phyloP scores from a whole-genome alignment of 331 rosid species.

The Phaseolus coccineus region DNA sequence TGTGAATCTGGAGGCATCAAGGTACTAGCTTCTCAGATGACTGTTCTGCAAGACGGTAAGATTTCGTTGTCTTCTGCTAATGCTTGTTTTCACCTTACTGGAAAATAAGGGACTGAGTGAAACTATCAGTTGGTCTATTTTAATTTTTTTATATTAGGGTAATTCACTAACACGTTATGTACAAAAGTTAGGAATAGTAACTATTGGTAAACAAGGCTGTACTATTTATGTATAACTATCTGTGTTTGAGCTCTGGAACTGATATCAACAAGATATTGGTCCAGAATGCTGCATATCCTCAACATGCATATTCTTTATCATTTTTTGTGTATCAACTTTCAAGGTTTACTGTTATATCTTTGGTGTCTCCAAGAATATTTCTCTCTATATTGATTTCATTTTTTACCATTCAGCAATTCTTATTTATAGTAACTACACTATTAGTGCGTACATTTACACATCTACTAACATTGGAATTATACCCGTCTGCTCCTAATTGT shows the following conservation, averaged over 20 bases:
- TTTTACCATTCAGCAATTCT: not conserved
- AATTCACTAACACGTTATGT: not conserved
- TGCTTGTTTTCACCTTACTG: constrained; percentile 13
- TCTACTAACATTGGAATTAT: constrained; percentile 13
- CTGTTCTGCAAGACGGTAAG: constrained; percentile 71
- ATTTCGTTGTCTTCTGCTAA: constrained; percentile 16
- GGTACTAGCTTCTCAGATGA: constrained; percentile 69
- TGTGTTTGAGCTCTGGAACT: not conserved
- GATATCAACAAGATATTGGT: not conserved
- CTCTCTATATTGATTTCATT: not conserved
- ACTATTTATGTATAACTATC: not conserved
- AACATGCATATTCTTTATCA: too few relatives aligned
- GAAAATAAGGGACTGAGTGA: not conserved
- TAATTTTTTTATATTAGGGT: not conserved
- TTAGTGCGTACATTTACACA: not conserved
- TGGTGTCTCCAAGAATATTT: not conserved
- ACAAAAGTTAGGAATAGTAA: not conserved
- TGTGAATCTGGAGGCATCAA: constrained; percentile 70
- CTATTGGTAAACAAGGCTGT: not conserved
- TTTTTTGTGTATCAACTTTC: too few relatives aligned
- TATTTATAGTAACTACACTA: constrained; percentile 31
- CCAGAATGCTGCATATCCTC: not conserved
- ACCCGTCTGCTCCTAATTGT: constrained; percentile 22
- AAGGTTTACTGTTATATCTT: not conserved
- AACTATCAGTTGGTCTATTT: not conserved